These are phyloP conservation scores for Funneliformis caledonium DNA, from an alignment of 371 early-diverging fungal species.

Conservation along the genomic window DNA sequence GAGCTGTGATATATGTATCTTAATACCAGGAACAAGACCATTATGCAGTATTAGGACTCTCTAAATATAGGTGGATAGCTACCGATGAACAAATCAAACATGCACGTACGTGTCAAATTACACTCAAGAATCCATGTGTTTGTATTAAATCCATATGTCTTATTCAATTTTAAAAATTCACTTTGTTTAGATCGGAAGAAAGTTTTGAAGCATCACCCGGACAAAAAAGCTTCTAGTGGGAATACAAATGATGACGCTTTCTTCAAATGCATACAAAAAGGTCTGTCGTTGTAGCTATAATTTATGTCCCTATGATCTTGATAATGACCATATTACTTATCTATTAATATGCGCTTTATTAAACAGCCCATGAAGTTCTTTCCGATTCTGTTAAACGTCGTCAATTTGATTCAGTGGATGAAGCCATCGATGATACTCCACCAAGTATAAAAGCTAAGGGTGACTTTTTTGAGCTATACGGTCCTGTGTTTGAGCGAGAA, in stretches of 20 bases:
- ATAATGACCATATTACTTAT: background rate
- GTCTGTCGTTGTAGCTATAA: background rate
- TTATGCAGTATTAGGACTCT: constrained; percentile 85
- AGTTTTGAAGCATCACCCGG: constrained; percentile 88
- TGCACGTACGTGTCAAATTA: constrained; percentile 46
- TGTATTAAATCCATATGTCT: background rate
- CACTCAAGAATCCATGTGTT: background rate
- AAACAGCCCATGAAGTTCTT: constrained; percentile 86
- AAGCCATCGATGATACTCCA: constrained; percentile 62
- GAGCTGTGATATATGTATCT: too few relatives aligned
- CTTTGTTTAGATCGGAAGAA: constrained; percentile 74
- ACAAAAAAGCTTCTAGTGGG: constrained; percentile 82
- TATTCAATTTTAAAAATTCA: background rate
- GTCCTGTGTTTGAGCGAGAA: constrained; percentile 90
- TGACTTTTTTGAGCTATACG: constrained; percentile 90
- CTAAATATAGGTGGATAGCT: constrained; percentile 80
- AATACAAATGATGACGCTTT: constrained; percentile 87
- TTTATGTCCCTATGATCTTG: background rate
- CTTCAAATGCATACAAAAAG: constrained; percentile 98
- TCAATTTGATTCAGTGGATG: constrained; percentile 97
- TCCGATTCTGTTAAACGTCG: constrained; percentile 90
- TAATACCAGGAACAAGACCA: constrained; percentile 74
- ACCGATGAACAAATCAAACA: constrained; percentile 84
- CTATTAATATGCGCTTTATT: background rate
- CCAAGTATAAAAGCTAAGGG: constrained; percentile 78